These are phyloP conservation scores for Fusarium papillatum DNA, from an alignment of 2,329 filamentous ascomycete species.

Conservation along the genomic window DNA sequence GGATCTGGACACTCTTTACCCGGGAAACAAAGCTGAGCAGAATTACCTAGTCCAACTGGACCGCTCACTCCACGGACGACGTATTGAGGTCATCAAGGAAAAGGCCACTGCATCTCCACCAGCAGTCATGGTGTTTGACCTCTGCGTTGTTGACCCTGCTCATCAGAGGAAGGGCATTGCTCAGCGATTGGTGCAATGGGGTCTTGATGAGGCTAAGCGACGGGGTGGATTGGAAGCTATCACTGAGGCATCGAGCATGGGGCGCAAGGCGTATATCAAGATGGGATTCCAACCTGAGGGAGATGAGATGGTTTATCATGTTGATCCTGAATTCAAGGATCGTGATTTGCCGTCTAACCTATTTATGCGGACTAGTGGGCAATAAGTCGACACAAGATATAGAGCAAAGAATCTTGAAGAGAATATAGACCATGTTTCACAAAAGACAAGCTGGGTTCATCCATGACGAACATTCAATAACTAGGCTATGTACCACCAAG, in stretches of 20 bases:
- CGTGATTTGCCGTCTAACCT: conserved; percentile 57
- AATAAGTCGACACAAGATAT: neutral
- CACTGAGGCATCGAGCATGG: conserved; percentile 64
- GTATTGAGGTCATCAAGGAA: conserved; percentile 56
- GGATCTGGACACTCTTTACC: conserved; percentile 55
- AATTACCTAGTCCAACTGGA: conserved; percentile 61
- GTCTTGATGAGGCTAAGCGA: conserved; percentile 56
- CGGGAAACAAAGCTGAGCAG: conserved; percentile 58
- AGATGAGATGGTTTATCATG: conserved; percentile 56
- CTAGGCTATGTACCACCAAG: neutral
- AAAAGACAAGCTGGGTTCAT: neutral
- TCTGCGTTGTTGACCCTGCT: conserved; percentile 65
- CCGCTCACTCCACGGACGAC: conserved; percentile 57
- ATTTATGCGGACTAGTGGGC: conserved; percentile 58
- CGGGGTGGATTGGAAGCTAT: conserved; percentile 57
- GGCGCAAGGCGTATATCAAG: conserved; percentile 59
- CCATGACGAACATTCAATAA: neutral
- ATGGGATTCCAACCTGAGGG: conserved; percentile 59
- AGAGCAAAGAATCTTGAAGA: neutral
- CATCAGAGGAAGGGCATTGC: conserved; percentile 66
- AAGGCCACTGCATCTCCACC: conserved; percentile 55
- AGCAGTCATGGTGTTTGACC: conserved; percentile 63
- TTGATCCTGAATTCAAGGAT: conserved; percentile 57
- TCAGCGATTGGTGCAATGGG: conserved; percentile 60
- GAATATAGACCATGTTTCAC: neutral